Conservation (phyloP, 306 rosid species). For the Quercus dentata region DNA sequence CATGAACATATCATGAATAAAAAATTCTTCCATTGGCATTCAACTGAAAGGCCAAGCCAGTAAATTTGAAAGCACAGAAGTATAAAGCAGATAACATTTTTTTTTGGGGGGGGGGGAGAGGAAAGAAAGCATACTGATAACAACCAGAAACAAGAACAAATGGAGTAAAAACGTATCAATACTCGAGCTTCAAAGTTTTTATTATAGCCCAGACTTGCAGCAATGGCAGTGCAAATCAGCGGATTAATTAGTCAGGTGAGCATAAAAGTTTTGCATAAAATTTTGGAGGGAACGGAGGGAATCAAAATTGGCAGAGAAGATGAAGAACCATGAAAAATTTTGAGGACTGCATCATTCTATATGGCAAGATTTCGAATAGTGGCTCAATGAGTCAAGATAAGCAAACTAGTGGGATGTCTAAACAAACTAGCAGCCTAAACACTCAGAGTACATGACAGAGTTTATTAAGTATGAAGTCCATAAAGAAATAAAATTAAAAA, state of each 20-base stretch:
- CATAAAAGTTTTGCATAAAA: neutral
- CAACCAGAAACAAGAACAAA: neutral
- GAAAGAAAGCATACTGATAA: neutral
- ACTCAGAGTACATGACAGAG: neutral
- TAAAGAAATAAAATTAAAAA: neutral
- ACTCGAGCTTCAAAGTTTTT: neutral
- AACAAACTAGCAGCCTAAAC: neutral
- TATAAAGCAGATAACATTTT: neutral
- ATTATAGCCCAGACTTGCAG: neutral
- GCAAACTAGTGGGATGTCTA: neutral
- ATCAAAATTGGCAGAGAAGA: neutral
- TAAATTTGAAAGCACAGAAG: neutral
- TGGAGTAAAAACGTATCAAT: neutral
- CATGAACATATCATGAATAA: constrained; percentile 2
- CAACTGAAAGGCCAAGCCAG: constrained; percentile 18
- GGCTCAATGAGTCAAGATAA: neutral
- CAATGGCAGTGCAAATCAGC: neutral
- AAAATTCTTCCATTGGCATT: neutral
- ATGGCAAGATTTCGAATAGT: neutral
- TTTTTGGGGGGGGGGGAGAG: neutral
- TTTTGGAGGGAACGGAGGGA: neutral
- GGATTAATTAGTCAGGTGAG: neutral
- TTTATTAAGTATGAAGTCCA: neutral
- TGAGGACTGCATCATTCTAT: neutral
- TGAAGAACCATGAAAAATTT: neutral